Base-by-base conservation (phyloP, 1,284 basidiomycete genomes). In the Hymenochaete sp. region DNA sequence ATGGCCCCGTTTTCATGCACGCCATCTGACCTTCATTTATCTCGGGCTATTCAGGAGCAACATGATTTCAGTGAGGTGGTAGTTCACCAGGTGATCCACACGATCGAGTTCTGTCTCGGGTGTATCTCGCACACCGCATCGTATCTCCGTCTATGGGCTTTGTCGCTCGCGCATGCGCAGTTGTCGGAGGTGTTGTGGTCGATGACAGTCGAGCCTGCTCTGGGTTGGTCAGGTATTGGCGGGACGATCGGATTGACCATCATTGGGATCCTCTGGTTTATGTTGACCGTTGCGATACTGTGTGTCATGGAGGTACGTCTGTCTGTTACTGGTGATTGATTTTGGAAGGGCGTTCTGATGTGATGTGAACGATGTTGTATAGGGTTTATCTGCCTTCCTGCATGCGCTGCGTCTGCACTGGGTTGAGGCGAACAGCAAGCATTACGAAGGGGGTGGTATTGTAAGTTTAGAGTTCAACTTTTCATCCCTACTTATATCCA, bases 91-190 rank as follows among this genome's bases (percentile, higher is more conserved):
- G 74, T 96, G 53, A 98, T 98, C 58, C 93, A 95, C 66, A 96
- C 93, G 21, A 97, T 97, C 65, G 96, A 98, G 69, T 98, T 98
- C 71, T 98, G 95, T 62, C 78, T 98, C 29, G 82, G 93, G 16
- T 97, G 95, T 66, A 97, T 99, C 61, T 98, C 96, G 53, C 97
- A 99, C 67, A 99, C 96, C 2, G 96, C 95, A 6, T 98, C 93
- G 18, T 99, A 99, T 67, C 82, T 99, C 43, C 95, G 95, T 67
- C 75, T 99, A 29, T 99, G 95, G 95, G 96, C 96, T 18, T 75
- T 99, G 7, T 98, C 96, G 25, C 77, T 98, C 40, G 95, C 95
- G 6, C 95, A 99, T 67, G 93, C 96, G 10, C 96, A 98, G 67
- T 73, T 99, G 19, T 95, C 91, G 42, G 93, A 97, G 65, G 96